A percentile compares a stretch with the other conserved stretches of the same genome.
phyloP scores from a whole-genome alignment of 139 green algal species.

The Chlorella sp. region DNA sequence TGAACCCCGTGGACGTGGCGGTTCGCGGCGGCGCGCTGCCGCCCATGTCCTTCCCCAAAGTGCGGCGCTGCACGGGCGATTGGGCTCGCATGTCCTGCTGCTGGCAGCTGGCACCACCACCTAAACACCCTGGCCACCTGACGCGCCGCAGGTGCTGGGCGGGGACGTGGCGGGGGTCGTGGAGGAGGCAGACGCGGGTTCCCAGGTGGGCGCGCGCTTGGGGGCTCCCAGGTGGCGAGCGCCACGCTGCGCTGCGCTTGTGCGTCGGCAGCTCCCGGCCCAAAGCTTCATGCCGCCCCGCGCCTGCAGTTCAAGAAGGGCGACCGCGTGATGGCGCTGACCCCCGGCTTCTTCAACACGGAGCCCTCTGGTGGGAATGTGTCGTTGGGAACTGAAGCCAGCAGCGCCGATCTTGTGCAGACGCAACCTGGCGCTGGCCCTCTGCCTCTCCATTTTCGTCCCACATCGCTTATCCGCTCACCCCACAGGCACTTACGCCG shows the following conservation, averaged over 20 bases:
- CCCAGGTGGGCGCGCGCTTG: neutral
- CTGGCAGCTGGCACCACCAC: neutral
- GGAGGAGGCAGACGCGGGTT: constrained; percentile 28
- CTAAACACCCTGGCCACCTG: neutral
- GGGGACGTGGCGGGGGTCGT: constrained; percentile 35
- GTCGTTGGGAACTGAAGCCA: no score
- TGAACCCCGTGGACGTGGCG: constrained; percentile 12
- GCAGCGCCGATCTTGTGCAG: no score
- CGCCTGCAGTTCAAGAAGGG: constrained; percentile 17
- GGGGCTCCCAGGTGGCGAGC: no score
- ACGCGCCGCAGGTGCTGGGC: constrained; percentile 20
- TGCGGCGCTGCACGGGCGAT: neutral
- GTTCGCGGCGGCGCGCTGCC: neutral
- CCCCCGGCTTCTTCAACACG: constrained; percentile 15
- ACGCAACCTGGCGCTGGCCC: no score
- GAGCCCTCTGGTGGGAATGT: no score
- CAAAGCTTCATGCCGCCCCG: no score
- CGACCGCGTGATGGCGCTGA: constrained; percentile 31
- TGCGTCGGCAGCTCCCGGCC: no score
- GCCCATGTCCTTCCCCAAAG: constrained; percentile 6
- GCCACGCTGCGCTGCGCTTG: no score
- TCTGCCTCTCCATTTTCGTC: no score
- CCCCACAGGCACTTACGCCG: constrained; percentile 31
- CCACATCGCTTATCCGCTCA: no score
- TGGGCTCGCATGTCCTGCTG: neutral